Conservation (phyloP, 1,284 basidiomycete species). For the Sporisorium reilianum region DNA sequence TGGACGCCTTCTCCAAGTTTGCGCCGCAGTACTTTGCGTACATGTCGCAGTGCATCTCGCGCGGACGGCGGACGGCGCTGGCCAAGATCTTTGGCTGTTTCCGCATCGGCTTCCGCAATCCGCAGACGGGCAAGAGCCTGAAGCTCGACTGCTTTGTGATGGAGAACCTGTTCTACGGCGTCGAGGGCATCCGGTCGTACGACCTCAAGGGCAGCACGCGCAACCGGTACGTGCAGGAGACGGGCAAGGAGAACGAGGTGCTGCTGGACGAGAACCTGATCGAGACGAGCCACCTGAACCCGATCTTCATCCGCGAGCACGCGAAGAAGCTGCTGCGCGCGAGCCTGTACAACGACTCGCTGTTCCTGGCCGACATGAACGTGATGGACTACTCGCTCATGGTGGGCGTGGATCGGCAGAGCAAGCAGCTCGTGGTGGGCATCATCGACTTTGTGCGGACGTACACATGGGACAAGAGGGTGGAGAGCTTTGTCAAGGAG, state of each 20-base stretch:
- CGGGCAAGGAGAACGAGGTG: conserved; percentile 88
- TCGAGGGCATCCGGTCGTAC: conserved; percentile 79
- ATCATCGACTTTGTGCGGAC: conserved; percentile 96
- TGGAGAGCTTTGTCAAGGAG: conserved; percentile 98
- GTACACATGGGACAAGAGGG: conserved; percentile 97
- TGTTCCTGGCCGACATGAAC: conserved; percentile 91
- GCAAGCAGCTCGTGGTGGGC: conserved; percentile 78
- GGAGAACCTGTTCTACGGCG: conserved; percentile 95
- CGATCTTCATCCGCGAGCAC: conserved; percentile 94
- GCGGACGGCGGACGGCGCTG: conserved; percentile 87
- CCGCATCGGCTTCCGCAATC: conserved; percentile 91
- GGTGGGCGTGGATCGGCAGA: conserved; percentile 77
- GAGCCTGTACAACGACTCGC: conserved; percentile 86
- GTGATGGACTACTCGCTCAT: conserved; percentile 97
- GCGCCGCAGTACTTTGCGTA: conserved; percentile 98
- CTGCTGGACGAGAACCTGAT: conserved; percentile 92
- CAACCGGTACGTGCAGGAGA: conserved; percentile 79
- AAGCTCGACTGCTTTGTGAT: conserved; percentile 97
- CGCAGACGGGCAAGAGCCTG: conserved; percentile 80
- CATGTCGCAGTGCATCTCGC: conserved; percentile 75
- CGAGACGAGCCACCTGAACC: conserved; percentile 74
- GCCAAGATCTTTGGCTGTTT: conserved; percentile 99
- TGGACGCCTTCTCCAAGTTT: conserved; percentile 95
- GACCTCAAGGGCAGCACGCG: conserved; percentile 68
- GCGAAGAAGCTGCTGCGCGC: conserved; percentile 91